Evolutionary conservation across 257 asterid species (phyloP), one percentile per base, ranked within the genome.

Genomic region (Solanum infundibuliforme): DNA sequence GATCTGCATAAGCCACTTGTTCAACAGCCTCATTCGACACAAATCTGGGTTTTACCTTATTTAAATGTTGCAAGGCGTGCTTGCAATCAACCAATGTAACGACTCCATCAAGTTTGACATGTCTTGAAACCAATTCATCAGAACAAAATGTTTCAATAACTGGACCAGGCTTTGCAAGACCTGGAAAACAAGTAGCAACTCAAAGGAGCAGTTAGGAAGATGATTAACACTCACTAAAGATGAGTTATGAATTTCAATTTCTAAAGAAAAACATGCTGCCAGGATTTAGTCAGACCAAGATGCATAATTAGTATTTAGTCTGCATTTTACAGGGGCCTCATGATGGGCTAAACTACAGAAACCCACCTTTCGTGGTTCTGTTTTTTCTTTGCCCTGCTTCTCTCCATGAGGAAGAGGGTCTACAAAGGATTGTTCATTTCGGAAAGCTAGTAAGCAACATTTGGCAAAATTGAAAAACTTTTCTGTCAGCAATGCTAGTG

Each of bases 81-180:
- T 92, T 92, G 38, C 96, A 92, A 88, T 97, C 99, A 83, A 97
- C 99, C 90, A 97, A 88, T 87, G 99, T 95, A 83, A 97, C 98
- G 74, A 97, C 98, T 58, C 99, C 99, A 86, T 97, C 99, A 88
- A 97, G 99, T 93, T 95, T 97, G 90, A 97, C 97, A 7, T 95
- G 91, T 23, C 94, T 94, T 14, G 98, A 92, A 69, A 97, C 95
- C 90, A 95, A 84, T 89, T 95, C 98, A 88, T 97, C 98, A 69
- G 96, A 90, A 86, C 96, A 94, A 91, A 97, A 97, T 86, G 98
- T 95, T 90, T 97, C 98, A 89, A 97, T 97, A 72, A 95, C 99
- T 32, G 99, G 99, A 89, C 98, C 98, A 73, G 98, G 99, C 92
- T 95, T 97, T 48, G 99, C 99, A 89, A 97, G 98, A 91, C 98